Evolutionary conservation across 202 grass and related monocot genomes (phyloP), one percentile per base, ranked within the genome.

Genomic region (Bolboschoenoplectus hybrid): DNA sequence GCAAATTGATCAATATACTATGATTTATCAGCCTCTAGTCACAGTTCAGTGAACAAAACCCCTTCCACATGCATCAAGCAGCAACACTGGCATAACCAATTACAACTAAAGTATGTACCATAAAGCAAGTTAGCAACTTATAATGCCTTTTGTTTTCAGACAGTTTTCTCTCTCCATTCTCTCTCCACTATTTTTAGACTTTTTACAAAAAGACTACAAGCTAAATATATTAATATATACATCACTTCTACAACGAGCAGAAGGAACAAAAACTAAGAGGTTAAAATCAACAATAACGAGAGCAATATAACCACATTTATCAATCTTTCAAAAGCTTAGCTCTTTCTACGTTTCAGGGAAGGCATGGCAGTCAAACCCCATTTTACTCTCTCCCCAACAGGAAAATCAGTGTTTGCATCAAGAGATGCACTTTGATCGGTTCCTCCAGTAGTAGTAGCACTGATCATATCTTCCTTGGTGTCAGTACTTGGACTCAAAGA

Each of bases 321-420:
- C 36, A n/a, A 80, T 80, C 36, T 80, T 43, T 35, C 11, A 19
- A 50, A 67, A 19, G 41, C 44, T 50, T 69, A 56, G 63, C 86
- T 88, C 39, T 90, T 86, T 36, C 73, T 87, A 39, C 91, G 95
- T 79, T 89, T 95, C 17, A 88, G 74, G n/a, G 66, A 92, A 44
- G 88, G 86, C 91, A 91, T 91, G 16, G 88, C 85, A 84, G 85
- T 90, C 26, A 89, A 88, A 52, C 91, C 90, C 86, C 61, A 70
- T 68, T 57, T 81, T 13, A 46, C 63, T 5, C 83, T 83, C 12
- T 49, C 70, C 56, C 56, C 50, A 39, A 71, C 63, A 17, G 82
- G 62, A 7, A 84, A 85, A 62, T 72, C 84, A 53, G 56, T 61
- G 63, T 50, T 66, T 61, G 43, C 43, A 55, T 85, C 65, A 67